Base-by-base conservation (phyloP, 805 yeast genomes). In the Candida chauliodis region DNA sequence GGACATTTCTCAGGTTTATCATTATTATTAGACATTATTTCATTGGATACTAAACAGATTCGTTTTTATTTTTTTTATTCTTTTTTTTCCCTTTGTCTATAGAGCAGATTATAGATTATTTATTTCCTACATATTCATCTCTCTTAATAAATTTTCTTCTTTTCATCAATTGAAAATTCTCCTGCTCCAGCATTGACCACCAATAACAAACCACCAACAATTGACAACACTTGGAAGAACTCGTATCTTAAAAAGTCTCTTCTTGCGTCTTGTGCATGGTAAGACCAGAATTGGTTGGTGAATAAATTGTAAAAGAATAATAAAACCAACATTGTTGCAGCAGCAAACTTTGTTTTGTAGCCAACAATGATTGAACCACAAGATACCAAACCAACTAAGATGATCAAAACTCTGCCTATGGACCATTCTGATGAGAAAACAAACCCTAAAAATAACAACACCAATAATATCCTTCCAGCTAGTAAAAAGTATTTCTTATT, bases 111-210 rank as follows among this genome's bases (percentile, higher is more conserved):
- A n/a, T n/a, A n/a, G n/a, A n/a, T n/a, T n/a, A n/a, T n/a, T n/a
- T n/a, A n/a, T n/a, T n/a, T n/a, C n/a, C n/a, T n/a, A n/a, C n/a
- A n/a, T n/a, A n/a, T n/a, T n/a, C n/a, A n/a, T n/a, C n/a, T n/a
- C n/a, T 14, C 5, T 43, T 66, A 88, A 59, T 84, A 87, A 43
- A 86, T 81, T 73, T 91, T 91, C 72, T 91, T 90, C 82, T 93
- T 91, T 61, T 89, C 97, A 56, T 91, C 99, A 42, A 91, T 68
- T 19, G 95, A 85, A 47, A 91, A 73, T 51, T 85, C 90, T 36
- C 99, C 99, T 21, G 98, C 98, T 45, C 99, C 99, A 3, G 96
- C 87, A 65, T 85, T 88, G 43, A 87, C 96, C 44, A 93, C 86
- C 49, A 93, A 69, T 45, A 91, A 66, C 46, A 91, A 76, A 1